Evolutionary conservation across 2,329 filamentous ascomycete genomes (phyloP).

Genomic region (Aspergillus unguis): DNA sequence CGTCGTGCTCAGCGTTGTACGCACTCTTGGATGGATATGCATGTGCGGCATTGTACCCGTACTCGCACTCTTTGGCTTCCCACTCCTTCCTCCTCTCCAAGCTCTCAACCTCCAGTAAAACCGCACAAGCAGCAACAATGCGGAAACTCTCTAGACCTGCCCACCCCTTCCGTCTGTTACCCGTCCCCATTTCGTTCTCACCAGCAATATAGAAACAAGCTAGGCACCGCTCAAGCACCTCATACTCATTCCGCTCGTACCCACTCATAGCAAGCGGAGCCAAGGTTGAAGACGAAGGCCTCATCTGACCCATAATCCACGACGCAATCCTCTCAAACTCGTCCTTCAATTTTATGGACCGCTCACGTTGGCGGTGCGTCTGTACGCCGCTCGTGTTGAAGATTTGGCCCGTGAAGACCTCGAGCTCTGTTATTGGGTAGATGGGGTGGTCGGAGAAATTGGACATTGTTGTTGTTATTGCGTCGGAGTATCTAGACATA

Average conservation of each 20-base stretch:
- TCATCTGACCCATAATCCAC: conserved; percentile 17
- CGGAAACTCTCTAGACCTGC: conserved; percentile 16
- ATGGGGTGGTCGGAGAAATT: conserved; percentile 41
- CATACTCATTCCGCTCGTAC: not conserved
- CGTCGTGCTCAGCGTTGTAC: not conserved
- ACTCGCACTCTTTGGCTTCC: not conserved
- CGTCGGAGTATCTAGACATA: conserved; percentile 50
- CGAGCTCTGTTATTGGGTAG: conserved; percentile 48
- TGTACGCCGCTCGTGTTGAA: conserved; percentile 48
- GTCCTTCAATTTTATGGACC: conserved; percentile 43
- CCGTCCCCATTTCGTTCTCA: not conserved
- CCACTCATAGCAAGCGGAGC: not conserved
- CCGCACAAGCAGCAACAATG: conserved; percentile 17
- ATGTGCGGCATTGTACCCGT: not conserved
- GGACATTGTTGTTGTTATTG: conserved; percentile 49
- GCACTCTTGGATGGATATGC: not conserved
- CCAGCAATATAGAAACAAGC: conserved; percentile 16
- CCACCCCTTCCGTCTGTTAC: not conserved
- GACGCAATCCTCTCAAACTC: conserved; percentile 34
- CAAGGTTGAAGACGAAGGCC: not conserved
- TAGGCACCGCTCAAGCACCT: conserved; percentile 16
- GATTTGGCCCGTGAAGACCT: conserved; percentile 58
- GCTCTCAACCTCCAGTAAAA: conserved; percentile 17
- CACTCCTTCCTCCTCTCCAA: conserved; percentile 8
- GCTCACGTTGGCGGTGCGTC: conserved; percentile 40